phyloP scores from a whole-genome alignment of 2,329 filamentous ascomycete species.

The Trichoderma polysporum region DNA sequence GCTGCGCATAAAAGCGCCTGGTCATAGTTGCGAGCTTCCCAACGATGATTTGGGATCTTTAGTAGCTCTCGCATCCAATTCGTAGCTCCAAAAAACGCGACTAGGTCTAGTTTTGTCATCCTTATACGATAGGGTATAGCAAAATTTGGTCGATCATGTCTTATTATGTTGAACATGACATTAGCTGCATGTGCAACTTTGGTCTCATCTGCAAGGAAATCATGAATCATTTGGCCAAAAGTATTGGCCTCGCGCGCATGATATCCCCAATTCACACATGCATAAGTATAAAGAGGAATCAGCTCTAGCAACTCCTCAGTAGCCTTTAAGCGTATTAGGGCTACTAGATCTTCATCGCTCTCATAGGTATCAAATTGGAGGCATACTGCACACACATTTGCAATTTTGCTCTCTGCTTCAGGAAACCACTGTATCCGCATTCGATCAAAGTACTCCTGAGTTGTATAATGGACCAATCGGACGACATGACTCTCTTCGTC shows the following conservation, averaged over 20 bases:
- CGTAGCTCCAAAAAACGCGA: neutral
- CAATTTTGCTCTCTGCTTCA: neutral
- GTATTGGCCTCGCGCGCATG: neutral
- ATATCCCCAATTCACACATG: neutral
- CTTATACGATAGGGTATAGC: too few species aligned
- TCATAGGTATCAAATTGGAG: neutral
- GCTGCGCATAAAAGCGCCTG: neutral
- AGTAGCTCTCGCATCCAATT: neutral
- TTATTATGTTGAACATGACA: neutral
- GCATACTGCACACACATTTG: neutral
- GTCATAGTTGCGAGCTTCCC: neutral
- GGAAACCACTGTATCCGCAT: neutral
- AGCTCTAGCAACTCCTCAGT: neutral
- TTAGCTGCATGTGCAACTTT: neutral
- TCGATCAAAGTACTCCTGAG: slow-evolving; percentile 5
- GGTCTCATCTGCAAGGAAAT: neutral
- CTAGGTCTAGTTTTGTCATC: neutral
- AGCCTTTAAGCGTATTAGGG: too few species aligned
- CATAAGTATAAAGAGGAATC: neutral
- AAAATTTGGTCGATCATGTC: too few species aligned
- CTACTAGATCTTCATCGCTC: too few species aligned
- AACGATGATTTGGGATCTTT: neutral
- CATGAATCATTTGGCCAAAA: neutral
- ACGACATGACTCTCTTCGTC: neutral
- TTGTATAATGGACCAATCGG: slow-evolving; percentile 5